Evolutionary conservation across 345 rosid species (phyloP).

Genomic region (Lumnitzera racemosa): DNA sequence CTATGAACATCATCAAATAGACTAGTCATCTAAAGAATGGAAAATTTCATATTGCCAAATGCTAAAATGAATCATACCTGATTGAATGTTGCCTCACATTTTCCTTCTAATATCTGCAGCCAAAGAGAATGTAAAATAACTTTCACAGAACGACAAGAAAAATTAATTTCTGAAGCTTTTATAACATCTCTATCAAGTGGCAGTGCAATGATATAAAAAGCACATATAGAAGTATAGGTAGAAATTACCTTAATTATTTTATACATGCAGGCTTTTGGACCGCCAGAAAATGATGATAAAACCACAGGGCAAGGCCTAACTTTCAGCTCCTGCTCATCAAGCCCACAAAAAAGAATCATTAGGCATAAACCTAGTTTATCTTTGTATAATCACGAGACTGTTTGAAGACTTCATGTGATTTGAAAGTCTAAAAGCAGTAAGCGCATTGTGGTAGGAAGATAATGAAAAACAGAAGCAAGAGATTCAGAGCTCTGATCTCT

Average conservation of each 20-base stretch:
- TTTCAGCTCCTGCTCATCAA: constrained; percentile 58
- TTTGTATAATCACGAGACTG: not conserved
- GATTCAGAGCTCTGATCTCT: too few species aligned
- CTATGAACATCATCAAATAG: too few species aligned
- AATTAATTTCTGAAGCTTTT: not conserved
- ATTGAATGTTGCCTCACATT: constrained; percentile 38
- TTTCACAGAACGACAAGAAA: not conserved
- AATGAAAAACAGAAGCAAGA: too few species aligned
- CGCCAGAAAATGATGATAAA: constrained; percentile 85
- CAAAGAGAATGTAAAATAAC: constrained; percentile 4
- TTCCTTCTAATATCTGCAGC: constrained; percentile 67
- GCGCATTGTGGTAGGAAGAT: too few species aligned
- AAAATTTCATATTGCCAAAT: too few species aligned
- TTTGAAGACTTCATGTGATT: not conserved
- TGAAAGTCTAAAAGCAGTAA: too few species aligned
- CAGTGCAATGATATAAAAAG: not conserved
- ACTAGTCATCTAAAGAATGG: too few species aligned
- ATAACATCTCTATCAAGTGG: not conserved
- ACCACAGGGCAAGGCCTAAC: constrained; percentile 63
- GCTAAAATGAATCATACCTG: constrained; percentile 28
- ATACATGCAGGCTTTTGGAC: constrained; percentile 87
- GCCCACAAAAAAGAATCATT: constrained; percentile 5
- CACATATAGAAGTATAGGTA: not conserved
- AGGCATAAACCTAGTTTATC: not conserved
- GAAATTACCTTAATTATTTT: constrained; percentile 77